A percentile compares a stretch with the other conserved stretches of the same genome.
These are phyloP conservation scores for Baorangia bicolor DNA, from an alignment of 768 basidiomycete genomes.

Conservation along the genomic window DNA sequence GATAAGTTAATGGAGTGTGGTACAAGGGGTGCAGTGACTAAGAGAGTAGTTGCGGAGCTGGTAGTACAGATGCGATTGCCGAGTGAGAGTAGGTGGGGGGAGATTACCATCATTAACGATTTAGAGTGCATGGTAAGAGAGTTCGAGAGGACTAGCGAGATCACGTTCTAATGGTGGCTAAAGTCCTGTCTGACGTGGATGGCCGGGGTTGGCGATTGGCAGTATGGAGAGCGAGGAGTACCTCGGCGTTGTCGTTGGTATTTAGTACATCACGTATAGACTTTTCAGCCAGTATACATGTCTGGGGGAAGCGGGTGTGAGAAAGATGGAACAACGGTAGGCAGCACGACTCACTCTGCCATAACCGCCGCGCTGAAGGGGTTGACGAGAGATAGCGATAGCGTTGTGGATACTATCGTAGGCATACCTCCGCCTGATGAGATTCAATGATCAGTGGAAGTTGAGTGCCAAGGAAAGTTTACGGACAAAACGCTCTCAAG, in stretches of 20 bases:
- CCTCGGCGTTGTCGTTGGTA: conserved; percentile 62
- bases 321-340: not conserved
- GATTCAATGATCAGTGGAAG: conserved; percentile 5
- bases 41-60: conserved; percentile 13
- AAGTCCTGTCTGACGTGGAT: conserved; percentile 15
- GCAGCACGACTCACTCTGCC: conserved; percentile 41
- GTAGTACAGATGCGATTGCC: conserved; percentile 28
- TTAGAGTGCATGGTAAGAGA: conserved; percentile 5
- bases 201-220: conserved; percentile 20
- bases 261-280: conserved; percentile 71
- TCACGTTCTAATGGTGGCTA: conserved; percentile 29
- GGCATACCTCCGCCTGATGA: conserved; percentile 64
- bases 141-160: not conserved
- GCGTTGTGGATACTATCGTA: conserved; percentile 82
- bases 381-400: conserved; percentile 65
- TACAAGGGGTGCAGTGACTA: conserved; percentile 20
- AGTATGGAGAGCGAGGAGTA: conserved; percentile 64
- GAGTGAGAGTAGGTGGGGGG: not conserved
- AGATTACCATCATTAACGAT: conserved; percentile 4
- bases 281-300: conserved; percentile 66
- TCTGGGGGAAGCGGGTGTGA: conserved; percentile 38
- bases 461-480: not conserved
- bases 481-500: conserved; percentile 73
- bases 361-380: conserved; percentile 57
- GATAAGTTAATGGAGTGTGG: conserved; percentile 20